These are phyloP conservation scores for Solidago caesia DNA, from an alignment of 129 eudicot species.

Conservation along the genomic window DNA sequence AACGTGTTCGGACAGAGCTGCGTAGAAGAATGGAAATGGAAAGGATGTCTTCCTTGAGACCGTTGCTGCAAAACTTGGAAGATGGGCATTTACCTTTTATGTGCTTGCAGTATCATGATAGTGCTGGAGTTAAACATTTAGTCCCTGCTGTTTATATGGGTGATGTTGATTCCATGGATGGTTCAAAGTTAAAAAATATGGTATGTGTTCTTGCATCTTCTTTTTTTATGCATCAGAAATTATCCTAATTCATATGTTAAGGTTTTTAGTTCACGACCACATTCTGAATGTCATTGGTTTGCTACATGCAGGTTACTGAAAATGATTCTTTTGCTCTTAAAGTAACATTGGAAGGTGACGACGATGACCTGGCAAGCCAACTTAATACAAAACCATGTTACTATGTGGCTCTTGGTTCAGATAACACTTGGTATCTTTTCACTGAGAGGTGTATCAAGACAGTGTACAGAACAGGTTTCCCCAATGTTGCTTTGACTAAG, in stretches of 20 bases:
- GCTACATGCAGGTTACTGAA: constrained; percentile 51
- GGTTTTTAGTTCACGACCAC: background rate
- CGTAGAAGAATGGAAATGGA: constrained; percentile 79
- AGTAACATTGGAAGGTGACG: constrained; percentile 27
- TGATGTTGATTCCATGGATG: constrained; percentile 56
- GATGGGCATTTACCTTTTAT: constrained; percentile 67
- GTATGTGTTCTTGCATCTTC: constrained; percentile 37
- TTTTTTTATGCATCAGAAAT: constrained; percentile 11
- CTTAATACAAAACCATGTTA: constrained; percentile 51
- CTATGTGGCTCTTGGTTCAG: constrained; percentile 95
- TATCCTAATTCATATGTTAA: background rate
- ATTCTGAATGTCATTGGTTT: constrained; percentile 21
- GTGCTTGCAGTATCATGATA: constrained; percentile 71
- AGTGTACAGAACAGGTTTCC: constrained; percentile 79
- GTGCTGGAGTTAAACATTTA: constrained; percentile 63
- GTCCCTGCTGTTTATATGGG: constrained; percentile 84
- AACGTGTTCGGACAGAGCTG: constrained; percentile 57
- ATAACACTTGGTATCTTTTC: constrained; percentile 98
- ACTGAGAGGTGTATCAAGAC: constrained; percentile 88
- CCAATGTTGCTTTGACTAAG: constrained; percentile 66
- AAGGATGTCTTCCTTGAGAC: constrained; percentile 73
- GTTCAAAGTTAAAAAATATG: constrained; percentile 55
- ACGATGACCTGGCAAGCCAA: constrained; percentile 38
- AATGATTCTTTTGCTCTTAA: constrained; percentile 54
- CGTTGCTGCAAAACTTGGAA: constrained; percentile 58